Evolutionary conservation across 2,329 filamentous ascomycete species (phyloP).

Genomic region (Sclerotinia subarctica): DNA sequence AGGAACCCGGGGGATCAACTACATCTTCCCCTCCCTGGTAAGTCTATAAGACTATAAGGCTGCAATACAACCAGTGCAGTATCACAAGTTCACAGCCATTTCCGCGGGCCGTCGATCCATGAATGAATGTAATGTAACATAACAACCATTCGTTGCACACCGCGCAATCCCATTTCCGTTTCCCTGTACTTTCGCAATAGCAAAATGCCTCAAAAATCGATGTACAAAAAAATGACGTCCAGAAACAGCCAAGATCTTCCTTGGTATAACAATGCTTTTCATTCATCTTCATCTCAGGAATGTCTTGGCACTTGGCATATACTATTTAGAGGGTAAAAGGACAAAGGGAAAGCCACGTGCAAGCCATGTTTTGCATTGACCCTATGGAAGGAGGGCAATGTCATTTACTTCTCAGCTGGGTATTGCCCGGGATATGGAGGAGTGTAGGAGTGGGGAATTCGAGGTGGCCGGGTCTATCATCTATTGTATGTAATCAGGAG

Average conservation of each 20-base stretch:
- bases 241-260: too few species aligned
- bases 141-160: not conserved
- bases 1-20: not conserved
- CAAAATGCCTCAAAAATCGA: not conserved
- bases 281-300: not conserved
- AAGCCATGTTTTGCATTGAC: not conserved
- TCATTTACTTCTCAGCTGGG: slow-evolving; percentile 5
- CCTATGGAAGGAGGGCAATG: slow-evolving; percentile 4
- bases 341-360: slow-evolving; percentile 1
- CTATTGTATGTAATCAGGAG: not conserved
- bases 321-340: too few species aligned
- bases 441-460: not conserved
- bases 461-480: not conserved
- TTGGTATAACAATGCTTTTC: too few species aligned
- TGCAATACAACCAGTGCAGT: not conserved
- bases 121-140: not conserved
- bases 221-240: too few species aligned
- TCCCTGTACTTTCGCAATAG: too few species aligned
- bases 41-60: not conserved
- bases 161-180: too few species aligned
- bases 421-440: too few species aligned
- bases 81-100: too few species aligned
- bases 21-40: not conserved
- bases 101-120: not conserved
- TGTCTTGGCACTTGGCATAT: not conserved